Percentiles rank a stretch among this genome's conserved stretches.
Conservation (phyloP, 108 stramenopile genomes). For the Cafeteria roenbergensis region DNA sequence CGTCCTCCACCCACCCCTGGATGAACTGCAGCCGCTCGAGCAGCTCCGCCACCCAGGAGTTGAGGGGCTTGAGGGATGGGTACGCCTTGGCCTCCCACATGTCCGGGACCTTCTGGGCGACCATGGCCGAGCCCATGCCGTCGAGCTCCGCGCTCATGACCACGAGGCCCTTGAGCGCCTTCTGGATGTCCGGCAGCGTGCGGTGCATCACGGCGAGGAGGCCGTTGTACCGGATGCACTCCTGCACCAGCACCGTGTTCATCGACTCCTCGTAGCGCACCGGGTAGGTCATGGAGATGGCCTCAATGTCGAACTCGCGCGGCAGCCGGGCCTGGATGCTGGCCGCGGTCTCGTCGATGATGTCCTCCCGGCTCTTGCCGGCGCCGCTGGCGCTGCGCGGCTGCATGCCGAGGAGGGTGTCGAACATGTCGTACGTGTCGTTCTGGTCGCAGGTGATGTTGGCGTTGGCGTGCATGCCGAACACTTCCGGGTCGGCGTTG, state of each 20-base stretch:
- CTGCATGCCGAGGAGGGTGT: slow-evolving; percentile 43
- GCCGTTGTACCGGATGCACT: slow-evolving; percentile 47
- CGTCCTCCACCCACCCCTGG: slow-evolving; percentile 40
- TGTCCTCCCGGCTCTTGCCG: slow-evolving; percentile 36
- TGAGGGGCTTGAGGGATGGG: slow-evolving; percentile 47
- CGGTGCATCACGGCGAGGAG: slow-evolving; percentile 30
- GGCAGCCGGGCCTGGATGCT: slow-evolving; percentile 41
- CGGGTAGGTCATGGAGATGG: slow-evolving; percentile 41
- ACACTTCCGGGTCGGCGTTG: slow-evolving; percentile 54
- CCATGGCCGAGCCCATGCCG: slow-evolving; percentile 41
- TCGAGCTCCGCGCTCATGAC: slow-evolving; percentile 49
- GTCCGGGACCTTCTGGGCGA: slow-evolving; percentile 38
- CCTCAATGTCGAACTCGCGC: slow-evolving; percentile 33
- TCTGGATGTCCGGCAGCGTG: slow-evolving; percentile 34
- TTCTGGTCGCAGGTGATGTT: slow-evolving; percentile 50
- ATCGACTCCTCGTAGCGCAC: slow-evolving; percentile 49
- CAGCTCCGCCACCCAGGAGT: slow-evolving; percentile 44
- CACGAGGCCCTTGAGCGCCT: slow-evolving; percentile 49
- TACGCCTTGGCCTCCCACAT: slow-evolving; percentile 40
- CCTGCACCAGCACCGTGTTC: slow-evolving; percentile 56
- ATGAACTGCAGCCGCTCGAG: slow-evolving; percentile 38
- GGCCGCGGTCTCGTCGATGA: slow-evolving; percentile 29
- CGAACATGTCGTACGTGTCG: slow-evolving; percentile 43
- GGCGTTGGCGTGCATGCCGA: slow-evolving; percentile 58
- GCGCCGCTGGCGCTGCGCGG: slow-evolving; percentile 23